Conservation (phyloP, 768 basidiomycete species). For the Kwoniella newhampshirensis region DNA sequence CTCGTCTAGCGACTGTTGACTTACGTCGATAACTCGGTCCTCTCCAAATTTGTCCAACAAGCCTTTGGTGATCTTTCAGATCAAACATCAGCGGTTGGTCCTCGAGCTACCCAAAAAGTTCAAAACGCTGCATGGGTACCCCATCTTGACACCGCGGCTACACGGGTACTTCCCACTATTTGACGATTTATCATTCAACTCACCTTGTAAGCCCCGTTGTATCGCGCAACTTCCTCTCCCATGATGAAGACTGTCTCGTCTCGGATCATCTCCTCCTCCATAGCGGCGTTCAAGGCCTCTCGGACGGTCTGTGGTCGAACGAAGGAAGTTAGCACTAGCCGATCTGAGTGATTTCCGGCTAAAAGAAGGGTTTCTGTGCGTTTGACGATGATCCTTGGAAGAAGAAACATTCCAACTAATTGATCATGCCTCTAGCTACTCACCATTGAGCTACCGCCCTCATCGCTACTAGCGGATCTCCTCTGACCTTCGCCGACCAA, state of each 20-base stretch:
- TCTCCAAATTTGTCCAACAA: conserved; percentile 99
- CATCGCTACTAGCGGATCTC: conserved; percentile 41
- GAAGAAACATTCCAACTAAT: too few relatives aligned
- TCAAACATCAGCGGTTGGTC: background rate
- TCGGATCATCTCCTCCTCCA: conserved; percentile 99
- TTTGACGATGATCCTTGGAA: too few relatives aligned
- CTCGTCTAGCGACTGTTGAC: conserved; percentile 20
- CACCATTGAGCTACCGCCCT: conserved; percentile 47
- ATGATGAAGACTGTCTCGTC: conserved; percentile 93
- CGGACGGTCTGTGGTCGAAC: conserved; percentile 71
- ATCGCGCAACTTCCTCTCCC: conserved; percentile 97
- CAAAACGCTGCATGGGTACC: too few relatives aligned
- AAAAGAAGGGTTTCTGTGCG: too few relatives aligned
- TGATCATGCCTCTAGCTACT: too few relatives aligned
- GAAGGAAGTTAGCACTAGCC: background rate
- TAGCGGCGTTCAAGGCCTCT: conserved; percentile 93
- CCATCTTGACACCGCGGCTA: too few relatives aligned
- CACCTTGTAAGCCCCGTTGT: conserved; percentile 64
- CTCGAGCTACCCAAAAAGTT: too few relatives aligned
- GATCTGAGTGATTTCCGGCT: too few relatives aligned
- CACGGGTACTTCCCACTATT: too few relatives aligned
- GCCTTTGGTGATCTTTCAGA: conserved; percentile 85
- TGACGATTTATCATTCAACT: too few relatives aligned
- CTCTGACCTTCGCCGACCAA: conserved; percentile 37
- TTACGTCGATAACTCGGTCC: conserved; percentile 86